phyloP scores from a whole-genome alignment of 108 stramenopile species.

The Nannochloropsis oceanica region DNA sequence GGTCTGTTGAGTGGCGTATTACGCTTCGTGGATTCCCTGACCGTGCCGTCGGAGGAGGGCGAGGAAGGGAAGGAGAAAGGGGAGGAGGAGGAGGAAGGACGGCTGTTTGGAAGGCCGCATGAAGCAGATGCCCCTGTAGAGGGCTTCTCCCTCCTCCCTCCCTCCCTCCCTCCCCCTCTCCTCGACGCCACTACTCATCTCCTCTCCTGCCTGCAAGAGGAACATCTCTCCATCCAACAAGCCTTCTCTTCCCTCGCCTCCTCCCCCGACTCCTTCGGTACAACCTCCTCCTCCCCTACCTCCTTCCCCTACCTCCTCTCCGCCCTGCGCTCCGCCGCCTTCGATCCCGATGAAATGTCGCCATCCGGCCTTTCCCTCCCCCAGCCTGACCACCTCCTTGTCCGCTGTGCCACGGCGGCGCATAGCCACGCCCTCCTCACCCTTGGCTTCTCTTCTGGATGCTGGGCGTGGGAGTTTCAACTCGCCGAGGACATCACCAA shows the following conservation, averaged over 20 bases:
- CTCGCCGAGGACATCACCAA: constrained; percentile 16
- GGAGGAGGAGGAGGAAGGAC: background rate
- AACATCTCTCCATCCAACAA: background rate
- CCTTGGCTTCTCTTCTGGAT: constrained; percentile 3
- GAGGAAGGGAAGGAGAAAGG: background rate
- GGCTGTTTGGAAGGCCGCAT: background rate
- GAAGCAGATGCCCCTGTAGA: background rate
- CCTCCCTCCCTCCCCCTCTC: background rate
- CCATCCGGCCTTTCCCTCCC: background rate
- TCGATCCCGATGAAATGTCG: background rate
- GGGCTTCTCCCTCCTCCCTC: background rate
- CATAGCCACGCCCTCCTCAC: constrained; percentile 14
- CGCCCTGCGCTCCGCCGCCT: background rate
- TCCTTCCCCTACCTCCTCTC: background rate
- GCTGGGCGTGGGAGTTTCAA: constrained; percentile 18
- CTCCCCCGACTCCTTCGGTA: background rate
- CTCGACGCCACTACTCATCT: background rate
- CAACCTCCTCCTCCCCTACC: background rate
- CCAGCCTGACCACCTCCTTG: background rate
- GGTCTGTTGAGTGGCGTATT: background rate
- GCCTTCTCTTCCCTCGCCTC: background rate
- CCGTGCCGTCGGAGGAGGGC: background rate
- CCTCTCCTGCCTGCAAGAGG: background rate
- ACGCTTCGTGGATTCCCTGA: background rate
- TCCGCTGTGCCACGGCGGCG: constrained; percentile 1